A percentile compares a stretch with the other conserved stretches of the same genome.
Conservation (phyloP, 768 basidiomycete species). For the Terana coerulea region DNA sequence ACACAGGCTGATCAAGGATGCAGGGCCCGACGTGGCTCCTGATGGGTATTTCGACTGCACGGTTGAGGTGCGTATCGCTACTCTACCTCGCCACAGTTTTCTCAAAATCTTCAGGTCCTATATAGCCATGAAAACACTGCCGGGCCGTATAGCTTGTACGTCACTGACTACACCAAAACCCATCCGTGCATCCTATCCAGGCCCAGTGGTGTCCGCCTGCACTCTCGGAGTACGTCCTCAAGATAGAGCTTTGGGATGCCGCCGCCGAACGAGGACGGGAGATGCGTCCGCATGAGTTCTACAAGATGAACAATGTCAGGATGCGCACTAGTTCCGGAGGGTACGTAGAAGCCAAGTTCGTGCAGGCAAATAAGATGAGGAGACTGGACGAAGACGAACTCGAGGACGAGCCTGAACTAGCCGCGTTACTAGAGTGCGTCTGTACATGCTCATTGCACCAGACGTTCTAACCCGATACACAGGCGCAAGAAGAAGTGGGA, state of each 20-base stretch:
- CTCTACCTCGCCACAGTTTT: background rate
- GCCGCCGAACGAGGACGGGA: conserved; percentile 38
- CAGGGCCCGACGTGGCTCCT: conserved; percentile 11
- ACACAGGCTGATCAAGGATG: conserved; percentile 24
- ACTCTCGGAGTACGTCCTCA: conserved; percentile 44
- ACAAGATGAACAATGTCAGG: conserved; percentile 49
- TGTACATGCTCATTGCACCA: background rate
- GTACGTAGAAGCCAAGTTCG: conserved; percentile 51
- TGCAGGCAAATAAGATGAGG: conserved; percentile 40
- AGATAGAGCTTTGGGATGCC: conserved; percentile 56
- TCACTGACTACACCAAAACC: conserved; percentile 63
- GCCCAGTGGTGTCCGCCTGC: conserved; percentile 44
- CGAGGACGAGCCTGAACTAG: conserved; percentile 35
- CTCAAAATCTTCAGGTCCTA: conserved; percentile 41
- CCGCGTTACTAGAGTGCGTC: conserved; percentile 50
- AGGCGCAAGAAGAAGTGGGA: conserved; percentile 53
- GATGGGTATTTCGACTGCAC: conserved; percentile 27
- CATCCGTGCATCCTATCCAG: conserved; percentile 49
- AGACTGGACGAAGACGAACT: conserved; percentile 26
- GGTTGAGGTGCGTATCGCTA: conserved; percentile 41
- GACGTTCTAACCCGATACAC: background rate
- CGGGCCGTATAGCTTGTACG: conserved; percentile 46
- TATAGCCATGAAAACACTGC: conserved; percentile 37
- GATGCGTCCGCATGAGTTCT: conserved; percentile 50
- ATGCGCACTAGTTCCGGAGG: conserved; percentile 36